Percentiles rank a stretch among this genome's conserved stretches.
Conservation (phyloP, 345 rosid genomes). For the Eutrema heterophyllum region DNA sequence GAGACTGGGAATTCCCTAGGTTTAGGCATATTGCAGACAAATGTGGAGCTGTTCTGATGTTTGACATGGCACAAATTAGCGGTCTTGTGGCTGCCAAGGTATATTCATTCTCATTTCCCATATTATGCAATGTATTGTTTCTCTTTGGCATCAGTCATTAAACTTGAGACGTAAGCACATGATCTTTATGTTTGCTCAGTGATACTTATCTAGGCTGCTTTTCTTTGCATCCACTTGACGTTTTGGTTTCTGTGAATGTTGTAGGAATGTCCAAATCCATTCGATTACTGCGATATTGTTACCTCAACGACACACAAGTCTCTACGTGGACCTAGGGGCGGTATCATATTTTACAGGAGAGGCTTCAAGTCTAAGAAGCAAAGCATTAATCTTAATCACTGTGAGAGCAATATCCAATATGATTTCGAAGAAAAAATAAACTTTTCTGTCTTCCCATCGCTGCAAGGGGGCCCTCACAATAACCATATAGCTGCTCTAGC, state of each 20-base stretch:
- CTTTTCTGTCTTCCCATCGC: constrained; percentile 80
- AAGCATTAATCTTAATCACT: constrained; percentile 46
- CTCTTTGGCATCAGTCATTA: not conserved
- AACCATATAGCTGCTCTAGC: constrained; percentile 99
- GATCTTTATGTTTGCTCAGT: not conserved
- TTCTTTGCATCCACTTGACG: constrained; percentile 2
- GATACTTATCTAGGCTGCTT: not conserved
- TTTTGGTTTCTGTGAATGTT: constrained; percentile 8
- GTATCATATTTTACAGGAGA: constrained; percentile 76
- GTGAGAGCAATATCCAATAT: constrained; percentile 51
- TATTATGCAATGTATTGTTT: not conserved
- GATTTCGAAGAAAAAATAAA: constrained; percentile 89
- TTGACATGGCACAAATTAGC: constrained; percentile 84
- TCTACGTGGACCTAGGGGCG: constrained; percentile 93
- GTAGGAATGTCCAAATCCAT: constrained; percentile 75
- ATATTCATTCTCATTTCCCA: not conserved
- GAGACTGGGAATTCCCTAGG: constrained; percentile 78
- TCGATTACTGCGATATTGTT: constrained; percentile 82
- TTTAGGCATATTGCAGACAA: constrained; percentile 75
- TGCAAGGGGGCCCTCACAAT: constrained; percentile 95
- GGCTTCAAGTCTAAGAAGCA: constrained; percentile 68
- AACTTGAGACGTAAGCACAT: constrained; percentile 5
- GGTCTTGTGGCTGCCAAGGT: constrained; percentile 95
- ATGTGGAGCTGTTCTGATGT: constrained; percentile 64
- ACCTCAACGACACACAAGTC: constrained; percentile 94